Base-by-base conservation (phyloP, 177 flowering plant species). In the Vitis hybrid region DNA sequence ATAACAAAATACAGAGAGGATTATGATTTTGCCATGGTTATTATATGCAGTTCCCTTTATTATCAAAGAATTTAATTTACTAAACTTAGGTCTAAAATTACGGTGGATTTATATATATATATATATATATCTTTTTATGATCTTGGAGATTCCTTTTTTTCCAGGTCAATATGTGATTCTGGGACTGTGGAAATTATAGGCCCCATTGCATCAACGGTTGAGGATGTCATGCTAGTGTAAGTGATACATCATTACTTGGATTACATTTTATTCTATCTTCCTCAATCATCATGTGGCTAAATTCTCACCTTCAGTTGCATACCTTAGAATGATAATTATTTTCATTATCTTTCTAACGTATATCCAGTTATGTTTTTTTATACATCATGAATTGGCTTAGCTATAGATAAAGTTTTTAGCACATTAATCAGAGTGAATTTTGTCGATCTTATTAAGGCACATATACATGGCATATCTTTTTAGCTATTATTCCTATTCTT, bases 151-250 rank as follows among this genome's bases (percentile, higher is more conserved):
- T 62, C 53, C 4, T 75, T 33, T 62, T 59, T 76, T 67, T 63
- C 64, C 86, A 93, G 97, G 72, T 67, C 91, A 59, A 21, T 85
- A 68, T 89, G 94, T 83, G 92, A 86, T 74, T 61, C 77, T 66
- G 97, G 96, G 72, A 90, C 98, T 65, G 91, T 93, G 64, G 96
- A 86, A 79, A 80, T 93, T 62, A 85, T 90, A 68, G 98, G 96
- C 67, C 92, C 98, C 50, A 77, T 93, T 69, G 86, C 98, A 64
- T 84, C 95, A 69, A 71, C 86, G 56, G 96, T 93, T 81, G 98
- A 93, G 78, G 98, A 93, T 86, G 83, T 81, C 71, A 84, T 91
- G 81, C 88, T 93, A 50, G 90, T 93, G 95, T 93, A 81, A 86
- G 91, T 62, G 61, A 22, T 59, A 69, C 26, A 48, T 69, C 18